A percentile compares a stretch with the other conserved stretches of the same genome.
Evolutionary conservation across 2,329 filamentous ascomycete species (phyloP).

Genomic region (Arthrobotrys megalospora): DNA sequence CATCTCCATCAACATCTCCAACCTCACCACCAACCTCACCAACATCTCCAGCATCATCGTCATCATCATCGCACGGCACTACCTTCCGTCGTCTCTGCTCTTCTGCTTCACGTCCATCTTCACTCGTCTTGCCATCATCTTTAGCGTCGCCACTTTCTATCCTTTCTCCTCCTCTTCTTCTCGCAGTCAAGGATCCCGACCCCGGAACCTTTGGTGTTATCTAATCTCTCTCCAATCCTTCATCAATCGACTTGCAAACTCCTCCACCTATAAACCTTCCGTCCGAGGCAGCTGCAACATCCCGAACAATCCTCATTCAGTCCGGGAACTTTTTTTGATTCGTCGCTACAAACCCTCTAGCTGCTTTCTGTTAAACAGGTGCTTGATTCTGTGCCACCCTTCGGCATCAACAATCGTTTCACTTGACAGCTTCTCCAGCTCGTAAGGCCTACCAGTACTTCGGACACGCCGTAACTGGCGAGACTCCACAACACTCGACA

Average conservation of each 20-base stretch:
- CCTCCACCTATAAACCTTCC: neutral
- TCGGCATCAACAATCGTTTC: constrained; percentile 46
- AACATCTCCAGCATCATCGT: constrained; percentile 1
- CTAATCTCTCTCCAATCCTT: constrained; percentile 35
- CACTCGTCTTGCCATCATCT: neutral
- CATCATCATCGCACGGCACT: neutral
- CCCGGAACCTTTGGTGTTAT: constrained; percentile 18
- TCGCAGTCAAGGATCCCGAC: constrained; percentile 8
- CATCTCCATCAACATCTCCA: constrained; percentile 23
- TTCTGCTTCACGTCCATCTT: neutral
- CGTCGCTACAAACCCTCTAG: neutral
- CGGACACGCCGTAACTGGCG: constrained; percentile 34
- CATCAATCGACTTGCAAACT: constrained; percentile 12
- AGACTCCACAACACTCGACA: constrained; percentile 21
- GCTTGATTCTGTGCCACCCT: constrained; percentile 45
- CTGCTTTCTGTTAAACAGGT: constrained; percentile 6
- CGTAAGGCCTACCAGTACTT: constrained; percentile 19
- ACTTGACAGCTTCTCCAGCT: constrained; percentile 9
- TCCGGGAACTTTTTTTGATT: constrained; percentile 10
- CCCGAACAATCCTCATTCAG: constrained; percentile 1
- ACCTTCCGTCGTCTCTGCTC: neutral
- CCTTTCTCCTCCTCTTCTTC: constrained; percentile 1
- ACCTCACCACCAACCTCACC: constrained; percentile 30
- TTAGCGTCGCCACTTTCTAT: neutral
- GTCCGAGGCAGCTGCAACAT: neutral